These are phyloP conservation scores for Spergularia marina DNA, from an alignment of 148 eudicot species.

Conservation along the genomic window DNA sequence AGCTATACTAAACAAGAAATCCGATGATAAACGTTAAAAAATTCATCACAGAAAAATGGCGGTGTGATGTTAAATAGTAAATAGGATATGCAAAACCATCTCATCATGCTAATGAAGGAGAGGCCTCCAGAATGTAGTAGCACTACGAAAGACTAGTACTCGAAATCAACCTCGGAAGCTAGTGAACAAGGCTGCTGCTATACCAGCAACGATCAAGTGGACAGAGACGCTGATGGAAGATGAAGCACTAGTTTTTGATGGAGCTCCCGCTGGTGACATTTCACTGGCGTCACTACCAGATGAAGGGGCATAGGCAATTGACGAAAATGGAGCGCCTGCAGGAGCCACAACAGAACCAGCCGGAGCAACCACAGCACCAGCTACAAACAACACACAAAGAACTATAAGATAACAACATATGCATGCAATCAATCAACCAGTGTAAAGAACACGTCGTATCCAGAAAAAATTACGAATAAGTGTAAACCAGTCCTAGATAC, in stretches of 20 bases:
- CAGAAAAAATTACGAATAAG: neutral
- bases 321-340: slow-evolving; percentile 14
- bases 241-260: slow-evolving; percentile 6
- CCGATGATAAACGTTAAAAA: neutral
- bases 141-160: neutral
- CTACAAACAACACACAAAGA: neutral
- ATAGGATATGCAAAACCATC: slow-evolving; percentile 1
- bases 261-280: slow-evolving; percentile 18
- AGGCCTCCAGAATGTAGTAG: neutral
- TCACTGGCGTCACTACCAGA: slow-evolving; percentile 6
- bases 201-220: slow-evolving; percentile 13
- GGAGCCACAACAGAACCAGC: slow-evolving; percentile 18
- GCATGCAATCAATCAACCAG: neutral
- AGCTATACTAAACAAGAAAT: neutral
- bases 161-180: slow-evolving; percentile 7
- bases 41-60: neutral
- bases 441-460: neutral
- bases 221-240: neutral
- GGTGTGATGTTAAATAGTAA: neutral
- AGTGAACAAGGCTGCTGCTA: slow-evolving; percentile 18
- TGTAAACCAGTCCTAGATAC: too few species aligned
- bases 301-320: slow-evolving; percentile 7
- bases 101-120: neutral
- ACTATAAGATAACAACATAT: neutral
- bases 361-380: slow-evolving; percentile 14